Conservation (phyloP, 2,329 filamentous ascomycete genomes). For the Lanzia echinophila region DNA sequence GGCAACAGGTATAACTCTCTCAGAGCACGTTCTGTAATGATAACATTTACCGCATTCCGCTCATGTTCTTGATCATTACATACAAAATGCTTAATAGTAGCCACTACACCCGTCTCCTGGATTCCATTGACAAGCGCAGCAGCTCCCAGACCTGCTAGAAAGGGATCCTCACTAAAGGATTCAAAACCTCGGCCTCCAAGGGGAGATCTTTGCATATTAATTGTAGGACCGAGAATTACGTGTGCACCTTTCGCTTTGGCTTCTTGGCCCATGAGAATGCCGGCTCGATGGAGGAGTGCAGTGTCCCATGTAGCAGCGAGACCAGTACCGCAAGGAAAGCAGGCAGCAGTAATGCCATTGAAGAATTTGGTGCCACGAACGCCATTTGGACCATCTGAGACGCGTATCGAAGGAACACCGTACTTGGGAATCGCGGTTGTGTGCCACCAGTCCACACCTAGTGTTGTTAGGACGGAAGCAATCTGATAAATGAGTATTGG, state of each 20-base stretch:
- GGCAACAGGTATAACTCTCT: conserved; percentile 53
- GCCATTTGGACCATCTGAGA: conserved; percentile 33
- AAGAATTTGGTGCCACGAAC: conserved; percentile 30
- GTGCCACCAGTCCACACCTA: conserved; percentile 31
- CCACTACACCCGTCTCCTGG: conserved; percentile 48
- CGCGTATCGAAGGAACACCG: conserved; percentile 29
- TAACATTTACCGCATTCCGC: conserved; percentile 48
- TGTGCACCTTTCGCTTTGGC: conserved; percentile 59
- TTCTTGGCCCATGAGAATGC: conserved; percentile 60
- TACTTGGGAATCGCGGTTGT: conserved; percentile 27
- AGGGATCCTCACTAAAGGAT: conserved; percentile 51
- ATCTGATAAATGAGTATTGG: too few species aligned
- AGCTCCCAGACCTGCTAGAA: conserved; percentile 48
- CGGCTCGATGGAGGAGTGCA: conserved; percentile 54
- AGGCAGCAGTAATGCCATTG: conserved; percentile 38
- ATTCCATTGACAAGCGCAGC: conserved; percentile 49
- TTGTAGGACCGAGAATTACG: conserved; percentile 53
- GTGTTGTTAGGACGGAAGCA: conserved; percentile 17
- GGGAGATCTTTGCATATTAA: conserved; percentile 56
- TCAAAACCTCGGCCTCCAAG: conserved; percentile 55
- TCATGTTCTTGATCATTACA: conserved; percentile 56
- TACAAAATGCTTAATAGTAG: conserved; percentile 55
- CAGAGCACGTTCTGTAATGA: conserved; percentile 48
- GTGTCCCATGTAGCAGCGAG: conserved; percentile 62
- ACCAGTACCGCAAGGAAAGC: conserved; percentile 38